Evolutionary conservation across 2,329 filamentous ascomycete species (phyloP), one percentile per base, ranked within the genome.

Genomic region (Botrytis cinerea): DNA sequence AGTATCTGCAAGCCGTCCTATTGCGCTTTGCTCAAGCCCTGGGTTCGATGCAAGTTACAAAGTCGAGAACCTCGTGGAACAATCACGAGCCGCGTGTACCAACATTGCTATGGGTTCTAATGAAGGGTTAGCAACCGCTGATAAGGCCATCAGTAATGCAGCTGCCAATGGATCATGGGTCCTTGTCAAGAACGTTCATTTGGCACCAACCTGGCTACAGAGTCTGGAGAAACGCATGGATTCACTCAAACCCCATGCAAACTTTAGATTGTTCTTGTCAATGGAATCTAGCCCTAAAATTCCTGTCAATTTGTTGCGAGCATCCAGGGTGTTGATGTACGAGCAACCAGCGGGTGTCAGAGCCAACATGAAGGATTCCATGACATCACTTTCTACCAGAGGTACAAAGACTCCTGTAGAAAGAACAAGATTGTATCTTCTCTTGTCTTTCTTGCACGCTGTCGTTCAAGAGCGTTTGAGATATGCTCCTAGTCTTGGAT

Each of bases 51-150:
- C 97, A 71, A 97, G 94, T 81, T 99, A 98, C 90, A 99, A 99
- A 86, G 96, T 99, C 74, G 96, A 99, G 82, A 94, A 91, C 75
- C 87, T 99, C 71, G 97, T 98, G 45, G 93, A 97, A 83, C 89
- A 93, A 77, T 91, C 90, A 82, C 89, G 90, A 74, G 91, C 93
- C 70, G 91, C 89, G 72, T 99, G 96, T 84, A 95, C 94, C 74
- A 98, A 98, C 82, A 98, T 99, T 80, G 97, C 97, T 79, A 99
- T 99, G 96, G 96, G 96, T 80, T 98, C 96, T 63, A 97, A 97
- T 80, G 96, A 99, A 86, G 93, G 94, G 81, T 86, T 97, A 28
- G 91, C 95, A 73, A 96, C 91, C 75, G 96, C 96, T 28, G 96
- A 99, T 86, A 97, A 97, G 83, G 96, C 97, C 45, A 94, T 99